Base-by-base conservation (phyloP, 495 filamentous ascomycete species). In the Lasiosphaeris hirsuta region DNA sequence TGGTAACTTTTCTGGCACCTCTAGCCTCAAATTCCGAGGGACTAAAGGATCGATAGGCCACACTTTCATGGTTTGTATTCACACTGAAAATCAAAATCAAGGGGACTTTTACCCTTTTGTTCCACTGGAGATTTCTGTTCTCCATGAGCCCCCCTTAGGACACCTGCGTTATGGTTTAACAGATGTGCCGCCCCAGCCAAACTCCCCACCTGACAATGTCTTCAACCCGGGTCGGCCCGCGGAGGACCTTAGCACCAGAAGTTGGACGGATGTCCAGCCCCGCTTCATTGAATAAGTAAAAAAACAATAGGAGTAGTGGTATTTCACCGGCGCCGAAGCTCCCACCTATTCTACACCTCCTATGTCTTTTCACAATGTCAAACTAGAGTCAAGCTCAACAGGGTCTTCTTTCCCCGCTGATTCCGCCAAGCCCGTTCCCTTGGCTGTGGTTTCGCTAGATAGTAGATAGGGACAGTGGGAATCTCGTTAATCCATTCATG, bases 51-150 rank as follows among this genome's bases (percentile, higher is more conserved):
- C 80, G 80, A 86, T 85, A 85, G 81, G 84, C 82, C 78, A 83
- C 79, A 84, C 81, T 86, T 86, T 85, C 79, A 84, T 84, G 79
- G 80, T 84, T 86, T 84, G 78, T 86, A 85, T 86, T 86, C 80
- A 85, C 80, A 86, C 84, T 86, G 80, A 86, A 85, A 86, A 85
- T 85, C 79, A 86, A 86, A 86, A 84, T 85, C 79, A 86, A 85
- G 79, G 80, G 81, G 81, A 84, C 82, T 85, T 86, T 86, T 86
- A 82, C 83, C 82, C 84, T 86, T 86, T 86, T 86, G 79, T 84
- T 86, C 83, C 82, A 85, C 79, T 86, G 76, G 81, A 85, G 83
- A 85, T 86, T 86, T 85, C 82, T 85, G 78, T 86, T 85, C 81
- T 85, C 83, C 75, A 84, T 85, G 77, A 85, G 81, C 80, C 79